Evolutionary conservation across 2,329 filamentous ascomycete species (phyloP), one percentile per base, ranked within the genome.

Genomic region (Periconia sp.): DNA sequence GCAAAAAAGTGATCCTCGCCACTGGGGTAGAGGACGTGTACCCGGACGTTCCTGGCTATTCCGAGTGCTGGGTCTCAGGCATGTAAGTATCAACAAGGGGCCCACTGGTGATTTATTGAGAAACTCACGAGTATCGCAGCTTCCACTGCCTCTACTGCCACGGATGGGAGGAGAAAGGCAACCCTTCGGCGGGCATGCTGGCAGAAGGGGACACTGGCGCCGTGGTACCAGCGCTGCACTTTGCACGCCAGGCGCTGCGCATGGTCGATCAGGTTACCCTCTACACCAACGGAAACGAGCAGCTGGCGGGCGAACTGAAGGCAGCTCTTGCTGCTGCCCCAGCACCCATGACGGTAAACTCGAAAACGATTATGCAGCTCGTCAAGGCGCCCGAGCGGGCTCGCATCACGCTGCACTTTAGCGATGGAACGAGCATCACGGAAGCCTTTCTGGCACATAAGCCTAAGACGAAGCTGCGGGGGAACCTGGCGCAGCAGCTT

Each of bases 1-100:
- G 81, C 0, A 73, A 74, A 45, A 85, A 82, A 52, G 53, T 87
- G 1, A 76, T 82, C 0, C 63, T 87, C 1, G 82, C 80, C 0
- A 81, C 70, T 0, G 83, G 84, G 0, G 71, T 81, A 1, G 65
- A 62, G 30, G 84, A 86, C 57, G 57, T 81, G 0, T 61, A 78
- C 40, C 79, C 78, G 0, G 71, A 78, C 19, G 78, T 84, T 43
- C 19, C 45, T 1, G 83, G 84, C 0, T 85, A 55, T 33, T 40
- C 9, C 6, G 49, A 50, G 7, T 45, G 31, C 6, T 58, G 53
- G 52, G 46, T 41, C 10, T 31, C 19, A 15, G 35, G 44, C 43
- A 47, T 52, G 49, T 47, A 27, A 52, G 49, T 52, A 37, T 17
- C 33, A 5, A 15, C 7, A 3, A 7, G 18, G 11, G 8, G 3